Percentiles rank a stretch among this genome's conserved stretches.
Evolutionary conservation across 805 yeast genomes (phyloP).

Genomic region (Wickerhamomyces bisporus): DNA sequence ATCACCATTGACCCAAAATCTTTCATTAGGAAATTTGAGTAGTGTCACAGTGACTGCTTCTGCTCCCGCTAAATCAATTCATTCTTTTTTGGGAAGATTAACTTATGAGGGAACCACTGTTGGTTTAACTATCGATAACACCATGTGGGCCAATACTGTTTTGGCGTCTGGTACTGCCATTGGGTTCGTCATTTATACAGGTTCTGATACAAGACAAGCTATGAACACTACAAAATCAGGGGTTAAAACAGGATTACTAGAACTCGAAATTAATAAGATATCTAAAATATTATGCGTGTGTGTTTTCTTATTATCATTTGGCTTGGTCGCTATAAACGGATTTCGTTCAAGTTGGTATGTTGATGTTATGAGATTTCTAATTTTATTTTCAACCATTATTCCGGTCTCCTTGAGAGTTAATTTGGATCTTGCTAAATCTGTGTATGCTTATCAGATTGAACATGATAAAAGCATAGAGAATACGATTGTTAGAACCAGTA

Average conservation of each 20-base stretch:
- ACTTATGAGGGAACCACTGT: conserved; percentile 50
- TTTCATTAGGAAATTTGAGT: conserved; percentile 45
- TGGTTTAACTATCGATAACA: conserved; percentile 80
- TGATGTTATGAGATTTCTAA: conserved; percentile 84
- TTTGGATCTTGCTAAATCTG: conserved; percentile 91
- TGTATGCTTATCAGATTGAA: conserved; percentile 92
- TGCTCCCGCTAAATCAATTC: conserved; percentile 83
- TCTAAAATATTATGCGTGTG: conserved; percentile 86
- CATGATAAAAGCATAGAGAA: conserved; percentile 76
- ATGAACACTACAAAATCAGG: conserved; percentile 87
- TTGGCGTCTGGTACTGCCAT: conserved; percentile 89
- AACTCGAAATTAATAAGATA: conserved; percentile 81
- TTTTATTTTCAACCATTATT: conserved; percentile 88
- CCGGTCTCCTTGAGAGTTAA: conserved; percentile 95
- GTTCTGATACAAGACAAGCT: conserved; percentile 89
- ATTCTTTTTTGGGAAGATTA: conserved; percentile 72
- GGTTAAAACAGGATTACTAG: conserved; percentile 85
- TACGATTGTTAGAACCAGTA: conserved; percentile 92
- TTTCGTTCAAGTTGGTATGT: conserved; percentile 77
- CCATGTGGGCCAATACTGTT: conserved; percentile 98
- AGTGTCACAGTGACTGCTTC: conserved; percentile 59
- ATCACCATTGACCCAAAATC: conserved; percentile 61
- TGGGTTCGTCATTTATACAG: conserved; percentile 87
- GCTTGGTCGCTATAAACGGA: conserved; percentile 77
- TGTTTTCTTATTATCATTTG: conserved; percentile 73